Evolutionary conservation across 148 eudicot species (phyloP).

Genomic region (Rhododendron ferrugineum): DNA sequence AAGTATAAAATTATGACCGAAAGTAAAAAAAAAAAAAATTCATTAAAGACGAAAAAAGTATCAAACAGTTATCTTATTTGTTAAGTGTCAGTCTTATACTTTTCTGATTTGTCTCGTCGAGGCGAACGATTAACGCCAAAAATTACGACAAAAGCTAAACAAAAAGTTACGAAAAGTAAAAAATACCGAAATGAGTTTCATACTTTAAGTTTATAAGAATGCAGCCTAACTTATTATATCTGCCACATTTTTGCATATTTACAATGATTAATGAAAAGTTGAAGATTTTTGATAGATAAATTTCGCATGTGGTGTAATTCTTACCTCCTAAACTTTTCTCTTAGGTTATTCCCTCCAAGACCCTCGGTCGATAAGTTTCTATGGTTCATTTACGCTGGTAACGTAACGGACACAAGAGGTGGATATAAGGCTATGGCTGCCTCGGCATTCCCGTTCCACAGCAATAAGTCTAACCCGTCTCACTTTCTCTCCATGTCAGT

Average conservation of each 20-base stretch:
- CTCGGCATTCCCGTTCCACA: conserved; percentile 22
- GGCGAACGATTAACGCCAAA: too few relatives aligned
- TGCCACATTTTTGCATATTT: not conserved
- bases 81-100: too few relatives aligned
- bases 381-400: conserved; percentile 16
- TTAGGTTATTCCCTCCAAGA: conserved; percentile 14
- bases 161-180: too few relatives aligned
- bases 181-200: too few relatives aligned
- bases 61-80: too few relatives aligned
- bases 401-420: conserved; percentile 9
- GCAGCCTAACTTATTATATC: too few relatives aligned
- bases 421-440: conserved; percentile 19
- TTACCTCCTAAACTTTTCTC: not conserved
- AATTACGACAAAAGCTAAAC: too few relatives aligned
- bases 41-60: too few relatives aligned
- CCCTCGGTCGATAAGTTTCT: conserved; percentile 9
- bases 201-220: too few relatives aligned
- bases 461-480: conserved; percentile 16
- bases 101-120: too few relatives aligned
- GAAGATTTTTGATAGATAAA: not conserved
- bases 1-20: too few relatives aligned
- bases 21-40: too few relatives aligned
- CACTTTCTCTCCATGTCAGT: conserved; percentile 22
- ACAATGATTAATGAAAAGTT: not conserved
- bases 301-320: not conserved